These are phyloP conservation scores for Neofusicoccum ribis DNA, from an alignment of 2,329 filamentous ascomycete genomes.

Conservation along the genomic window DNA sequence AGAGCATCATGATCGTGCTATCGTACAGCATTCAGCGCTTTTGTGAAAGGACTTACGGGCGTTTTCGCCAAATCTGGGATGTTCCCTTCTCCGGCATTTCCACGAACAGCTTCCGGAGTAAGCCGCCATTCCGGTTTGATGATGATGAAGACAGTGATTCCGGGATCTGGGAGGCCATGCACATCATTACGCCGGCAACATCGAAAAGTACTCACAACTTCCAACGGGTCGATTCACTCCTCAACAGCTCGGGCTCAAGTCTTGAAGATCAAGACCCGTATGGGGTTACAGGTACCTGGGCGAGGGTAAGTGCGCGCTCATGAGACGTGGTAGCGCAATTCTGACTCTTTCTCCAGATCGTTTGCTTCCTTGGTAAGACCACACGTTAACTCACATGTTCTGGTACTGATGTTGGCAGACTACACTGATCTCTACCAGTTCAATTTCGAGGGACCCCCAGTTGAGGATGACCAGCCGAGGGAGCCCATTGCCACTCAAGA, in stretches of 20 bases:
- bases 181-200: slow-evolving; percentile 6
- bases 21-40: slow-evolving; percentile 57
- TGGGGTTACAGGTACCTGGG: slow-evolving; percentile 67
- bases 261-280: slow-evolving; percentile 61
- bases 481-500: slow-evolving; percentile 63
- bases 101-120: slow-evolving; percentile 22
- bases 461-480: slow-evolving; percentile 36
- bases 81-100: slow-evolving; percentile 32
- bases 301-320: slow-evolving; percentile 43
- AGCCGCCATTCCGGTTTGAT: slow-evolving; percentile 1
- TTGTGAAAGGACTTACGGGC: slow-evolving; percentile 27
- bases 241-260: slow-evolving; percentile 35
- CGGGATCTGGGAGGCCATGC: neutral
- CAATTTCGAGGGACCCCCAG: slow-evolving; percentile 59
- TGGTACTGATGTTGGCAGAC: slow-evolving; percentile 43
- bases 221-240: neutral
- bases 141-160: neutral
- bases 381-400: neutral
- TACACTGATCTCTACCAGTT: slow-evolving; percentile 72
- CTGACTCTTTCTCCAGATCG: slow-evolving; percentile 32
- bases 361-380: slow-evolving; percentile 45
- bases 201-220: neutral
- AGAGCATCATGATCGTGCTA: slow-evolving; percentile 70
- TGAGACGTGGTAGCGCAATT: neutral
- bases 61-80: slow-evolving; percentile 33